phyloP scores from a whole-genome alignment of 805 yeast species.

The Lipomyces yamadae region DNA sequence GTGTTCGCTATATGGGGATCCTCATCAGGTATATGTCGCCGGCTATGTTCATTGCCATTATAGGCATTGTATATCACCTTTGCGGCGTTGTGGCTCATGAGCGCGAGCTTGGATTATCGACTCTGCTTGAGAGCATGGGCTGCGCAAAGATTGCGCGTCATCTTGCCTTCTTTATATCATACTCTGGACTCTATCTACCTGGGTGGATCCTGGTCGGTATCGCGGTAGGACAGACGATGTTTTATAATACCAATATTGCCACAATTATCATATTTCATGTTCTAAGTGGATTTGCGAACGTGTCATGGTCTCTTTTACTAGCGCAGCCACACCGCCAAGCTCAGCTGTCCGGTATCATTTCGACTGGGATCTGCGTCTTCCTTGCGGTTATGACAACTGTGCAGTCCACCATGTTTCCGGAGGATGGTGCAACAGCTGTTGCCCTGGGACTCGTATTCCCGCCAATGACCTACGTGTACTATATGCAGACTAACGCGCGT shows the following conservation, averaged over 20 bases:
- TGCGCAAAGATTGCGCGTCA: slow-evolving; percentile 41
- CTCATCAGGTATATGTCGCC: slow-evolving; percentile 45
- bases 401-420: slow-evolving; percentile 41
- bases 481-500: slow-evolving; percentile 43
- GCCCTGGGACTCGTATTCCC: slow-evolving; percentile 45
- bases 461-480: slow-evolving; percentile 46
- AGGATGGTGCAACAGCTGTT: slow-evolving; percentile 40
- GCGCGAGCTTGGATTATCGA: slow-evolving; percentile 44
- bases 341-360: slow-evolving; percentile 45
- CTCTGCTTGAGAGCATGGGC: slow-evolving; percentile 45
- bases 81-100: slow-evolving; percentile 46
- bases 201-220: slow-evolving; percentile 46
- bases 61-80: slow-evolving; percentile 47
- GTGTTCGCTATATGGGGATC: slow-evolving; percentile 41
- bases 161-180: slow-evolving; percentile 42
- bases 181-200: slow-evolving; percentile 43
- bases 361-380: slow-evolving; percentile 44
- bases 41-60: slow-evolving; percentile 46
- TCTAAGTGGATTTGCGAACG: slow-evolving; percentile 44
- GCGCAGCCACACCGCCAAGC: slow-evolving; percentile 44
- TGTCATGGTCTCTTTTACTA: slow-evolving; percentile 44
- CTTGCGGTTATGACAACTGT: slow-evolving; percentile 45
- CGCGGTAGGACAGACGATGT: slow-evolving; percentile 39
- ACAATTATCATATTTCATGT: slow-evolving; percentile 44
- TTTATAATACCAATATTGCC: slow-evolving; percentile 40